Evolutionary conservation across 805 yeast species (phyloP).

Genomic region (Lachancea thermotolerans): DNA sequence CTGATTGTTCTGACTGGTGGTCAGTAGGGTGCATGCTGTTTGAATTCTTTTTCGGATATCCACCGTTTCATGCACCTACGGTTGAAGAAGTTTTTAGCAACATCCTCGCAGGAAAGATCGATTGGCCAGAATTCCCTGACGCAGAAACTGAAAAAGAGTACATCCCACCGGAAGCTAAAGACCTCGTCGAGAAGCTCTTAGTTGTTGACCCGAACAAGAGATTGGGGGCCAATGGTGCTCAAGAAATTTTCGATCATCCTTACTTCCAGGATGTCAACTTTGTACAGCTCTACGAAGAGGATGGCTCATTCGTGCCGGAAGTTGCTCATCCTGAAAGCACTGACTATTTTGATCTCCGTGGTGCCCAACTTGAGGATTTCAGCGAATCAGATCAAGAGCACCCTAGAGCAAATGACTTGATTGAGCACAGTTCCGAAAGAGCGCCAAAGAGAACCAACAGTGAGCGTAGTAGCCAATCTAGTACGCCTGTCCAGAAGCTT

Average conservation of each 20-base stretch:
- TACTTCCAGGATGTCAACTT: constrained; percentile 71
- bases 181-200: constrained; percentile 59
- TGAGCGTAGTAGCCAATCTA: constrained; percentile 10
- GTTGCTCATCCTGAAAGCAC: constrained; percentile 78
- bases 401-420: neutral
- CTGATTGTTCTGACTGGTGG: constrained; percentile 80
- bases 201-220: constrained; percentile 58
- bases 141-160: constrained; percentile 45
- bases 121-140: constrained; percentile 70
- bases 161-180: constrained; percentile 64
- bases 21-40: constrained; percentile 92
- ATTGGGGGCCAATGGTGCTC: constrained; percentile 71
- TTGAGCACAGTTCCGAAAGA: neutral
- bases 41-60: constrained; percentile 86
- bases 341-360: constrained; percentile 85
- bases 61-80: constrained; percentile 83
- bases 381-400: constrained; percentile 15
- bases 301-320: constrained; percentile 78
- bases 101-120: constrained; percentile 63
- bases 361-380: constrained; percentile 57
- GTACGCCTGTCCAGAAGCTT: constrained; percentile 21
- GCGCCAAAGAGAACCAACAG: constrained; percentile 5
- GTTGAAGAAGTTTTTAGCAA: constrained; percentile 80
- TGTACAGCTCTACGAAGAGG: constrained; percentile 61
- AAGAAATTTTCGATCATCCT: constrained; percentile 72